Evolutionary conservation across 2,329 filamentous ascomycete species (phyloP), one percentile per base, ranked within the genome.

Genomic region (Xylogone sp.): DNA sequence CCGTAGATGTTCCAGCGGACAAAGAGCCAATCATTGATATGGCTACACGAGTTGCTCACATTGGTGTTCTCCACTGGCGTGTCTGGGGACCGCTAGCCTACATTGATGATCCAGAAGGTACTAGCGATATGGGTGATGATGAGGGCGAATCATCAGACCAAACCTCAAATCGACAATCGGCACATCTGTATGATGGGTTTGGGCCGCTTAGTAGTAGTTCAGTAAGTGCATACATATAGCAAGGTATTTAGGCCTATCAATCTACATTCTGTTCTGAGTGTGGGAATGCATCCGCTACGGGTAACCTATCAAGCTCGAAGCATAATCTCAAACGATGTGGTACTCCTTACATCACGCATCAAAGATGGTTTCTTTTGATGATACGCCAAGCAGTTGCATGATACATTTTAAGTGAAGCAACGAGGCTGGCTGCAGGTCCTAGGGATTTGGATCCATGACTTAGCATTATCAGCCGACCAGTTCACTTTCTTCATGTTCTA

Each of bases 31-130:
- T 88, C 34, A 76, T 78, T 43, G 85, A 90, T 53, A 82, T 96
- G 67, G 83, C 89, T 1, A 86, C 84, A 43, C 83, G 89, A 44
- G 77, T 96, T 47, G 86, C 90, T 5, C 93, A 97, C 64, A 82
- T 97, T 43, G 84, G 88, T 13, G 78, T 94, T 5, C 72, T 97
- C 21, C 91, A 97, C 69, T 97, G 92, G 91, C 81, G 89, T 46
- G 87, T 96, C 2, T 97, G 92, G 90, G 81, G 82, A 1, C 81
- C 82, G 2, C 74, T 96, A 49, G 83, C 87, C 12, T 96, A 96
- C 65, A 58, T 67, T 19, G 60, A 64, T 3, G 57, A 65, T 53
- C 62, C 62, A 3, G 58, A 63, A 2, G 58, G 60, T 10, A 58
- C 62, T 3, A 43, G 16, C n/a, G 56, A 59, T n/a, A 45, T 49